Evolutionary conservation across 257 asterid species (phyloP).

Genomic region (Nicotiana knightiana): DNA sequence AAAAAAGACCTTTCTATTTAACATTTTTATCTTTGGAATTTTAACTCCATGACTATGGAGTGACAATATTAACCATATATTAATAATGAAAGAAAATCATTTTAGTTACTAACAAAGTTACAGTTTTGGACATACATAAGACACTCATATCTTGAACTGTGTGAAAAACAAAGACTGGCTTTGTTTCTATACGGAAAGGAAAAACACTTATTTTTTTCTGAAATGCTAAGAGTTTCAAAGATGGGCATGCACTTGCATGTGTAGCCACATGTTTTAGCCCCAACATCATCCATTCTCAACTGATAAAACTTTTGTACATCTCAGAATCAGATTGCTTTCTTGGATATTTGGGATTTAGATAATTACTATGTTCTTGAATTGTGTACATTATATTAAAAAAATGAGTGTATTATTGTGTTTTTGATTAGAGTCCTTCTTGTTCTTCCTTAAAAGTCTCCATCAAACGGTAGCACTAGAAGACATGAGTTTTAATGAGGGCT

Average conservation of each 20-base stretch:
- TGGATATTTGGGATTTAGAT: neutral
- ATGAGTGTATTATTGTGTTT: neutral
- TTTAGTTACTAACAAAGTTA: neutral
- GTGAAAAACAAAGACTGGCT: neutral
- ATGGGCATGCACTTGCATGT: conserved; percentile 16
- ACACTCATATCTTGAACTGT: neutral
- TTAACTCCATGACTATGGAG: too few relatives aligned
- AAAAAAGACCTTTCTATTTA: neutral
- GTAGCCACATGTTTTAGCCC: conserved; percentile 15
- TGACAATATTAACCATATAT: neutral
- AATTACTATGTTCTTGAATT: conserved; percentile 9
- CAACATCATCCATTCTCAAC: neutral
- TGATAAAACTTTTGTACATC: neutral
- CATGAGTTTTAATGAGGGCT: conserved; percentile 30
- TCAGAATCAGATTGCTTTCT: neutral
- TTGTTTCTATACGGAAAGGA: conserved; percentile 8
- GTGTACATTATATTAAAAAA: neutral
- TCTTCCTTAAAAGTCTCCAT: conserved; percentile 27
- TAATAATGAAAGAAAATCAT: neutral
- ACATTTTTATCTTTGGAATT: neutral
- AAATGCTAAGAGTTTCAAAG: neutral
- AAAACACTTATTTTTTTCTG: neutral
- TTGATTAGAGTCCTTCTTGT: conserved; percentile 1
- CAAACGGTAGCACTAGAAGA: conserved; percentile 42
- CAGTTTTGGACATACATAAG: neutral